These are phyloP conservation scores for Lactarius sanguifluus DNA, from an alignment of 768 basidiomycete genomes.

Conservation along the genomic window DNA sequence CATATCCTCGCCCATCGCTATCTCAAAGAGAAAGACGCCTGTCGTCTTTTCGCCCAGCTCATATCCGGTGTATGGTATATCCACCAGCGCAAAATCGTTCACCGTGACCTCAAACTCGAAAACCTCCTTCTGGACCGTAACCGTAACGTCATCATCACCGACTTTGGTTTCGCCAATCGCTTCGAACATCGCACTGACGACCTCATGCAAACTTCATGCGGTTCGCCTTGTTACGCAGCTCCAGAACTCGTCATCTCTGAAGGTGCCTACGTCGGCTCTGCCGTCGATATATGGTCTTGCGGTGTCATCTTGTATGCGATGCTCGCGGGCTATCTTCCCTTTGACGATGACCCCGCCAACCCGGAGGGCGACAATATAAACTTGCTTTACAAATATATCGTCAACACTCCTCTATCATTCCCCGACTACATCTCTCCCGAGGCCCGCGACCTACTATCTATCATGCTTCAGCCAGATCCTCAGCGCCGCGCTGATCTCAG, in stretches of 20 bases:
- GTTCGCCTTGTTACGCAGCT: conserved; percentile 96
- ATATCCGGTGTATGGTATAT: conserved; percentile 99
- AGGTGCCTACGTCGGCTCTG: conserved; percentile 93
- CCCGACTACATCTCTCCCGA: conserved; percentile 90
- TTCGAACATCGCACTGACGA: conserved; percentile 93
- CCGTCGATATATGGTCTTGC: conserved; percentile 97
- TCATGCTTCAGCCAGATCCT: conserved; percentile 96
- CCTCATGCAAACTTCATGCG: conserved; percentile 98
- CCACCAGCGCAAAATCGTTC: conserved; percentile 98
- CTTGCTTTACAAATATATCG: conserved; percentile 96
- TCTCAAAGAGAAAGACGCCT: conserved; percentile 90
- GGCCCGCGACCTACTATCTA: conserved; percentile 78
- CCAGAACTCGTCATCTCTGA: conserved; percentile 98
- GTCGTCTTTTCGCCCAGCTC: conserved; percentile 95
- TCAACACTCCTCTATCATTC: conserved; percentile 94
- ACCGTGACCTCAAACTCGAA: conserved; percentile 98
- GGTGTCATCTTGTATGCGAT: conserved; percentile 96
- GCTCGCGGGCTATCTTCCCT: conserved; percentile 97
- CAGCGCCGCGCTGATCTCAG: conserved; percentile 70
- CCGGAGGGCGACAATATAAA: conserved; percentile 99
- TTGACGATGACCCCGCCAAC: conserved; percentile 98
- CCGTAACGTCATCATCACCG: conserved; percentile 98
- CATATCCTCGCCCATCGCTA: conserved; percentile 98
- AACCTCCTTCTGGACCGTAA: conserved; percentile 96
- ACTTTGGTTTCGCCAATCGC: conserved; percentile 98